These are phyloP conservation scores for Penicillium herquei DNA, from an alignment of 495 filamentous ascomycete genomes.

Conservation along the genomic window DNA sequence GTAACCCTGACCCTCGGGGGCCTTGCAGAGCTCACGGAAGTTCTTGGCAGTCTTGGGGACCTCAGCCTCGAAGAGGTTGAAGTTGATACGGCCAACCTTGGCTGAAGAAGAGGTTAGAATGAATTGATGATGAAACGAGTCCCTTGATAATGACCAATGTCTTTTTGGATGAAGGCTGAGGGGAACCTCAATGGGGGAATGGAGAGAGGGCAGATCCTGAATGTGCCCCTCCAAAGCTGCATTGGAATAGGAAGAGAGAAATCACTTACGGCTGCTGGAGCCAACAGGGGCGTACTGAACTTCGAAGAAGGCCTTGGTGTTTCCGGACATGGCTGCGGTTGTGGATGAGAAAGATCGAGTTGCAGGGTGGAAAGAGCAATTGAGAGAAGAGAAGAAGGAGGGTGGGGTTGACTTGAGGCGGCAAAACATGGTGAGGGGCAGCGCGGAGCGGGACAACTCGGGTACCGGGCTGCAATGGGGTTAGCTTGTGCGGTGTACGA, in stretches of 20 bases:
- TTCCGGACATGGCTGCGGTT: slow-evolving; percentile 57
- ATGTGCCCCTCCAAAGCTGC: slow-evolving; percentile 14
- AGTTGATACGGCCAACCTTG: slow-evolving; percentile 79
- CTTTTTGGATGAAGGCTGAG: not conserved
- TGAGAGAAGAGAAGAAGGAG: slow-evolving; percentile 49
- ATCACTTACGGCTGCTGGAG: slow-evolving; percentile 60
- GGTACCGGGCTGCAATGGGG: slow-evolving; percentile 25
- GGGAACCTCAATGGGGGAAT: slow-evolving; percentile 4
- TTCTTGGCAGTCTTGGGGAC: slow-evolving; percentile 95
- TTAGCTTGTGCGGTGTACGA: slow-evolving; percentile 24
- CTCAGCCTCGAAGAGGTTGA: slow-evolving; percentile 82
- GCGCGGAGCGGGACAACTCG: slow-evolving; percentile 35
- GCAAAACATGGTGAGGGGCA: slow-evolving; percentile 52
- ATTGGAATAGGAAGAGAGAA: not conserved
- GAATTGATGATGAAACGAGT: slow-evolving; percentile 2
- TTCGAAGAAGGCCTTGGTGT: slow-evolving; percentile 66
- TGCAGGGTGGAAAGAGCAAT: slow-evolving; percentile 42
- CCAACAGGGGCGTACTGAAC: slow-evolving; percentile 56
- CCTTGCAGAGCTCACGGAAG: slow-evolving; percentile 95
- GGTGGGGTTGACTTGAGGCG: slow-evolving; percentile 51
- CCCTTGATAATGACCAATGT: not conserved
- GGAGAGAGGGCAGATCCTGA: slow-evolving; percentile 9
- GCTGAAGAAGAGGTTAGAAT: slow-evolving; percentile 43
- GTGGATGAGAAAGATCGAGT: slow-evolving; percentile 62
- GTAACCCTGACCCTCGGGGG: slow-evolving; percentile 84